A percentile compares a stretch with the other conserved stretches of the same genome.
phyloP scores from a whole-genome alignment of 345 rosid species.

The Jatropha curcas region DNA sequence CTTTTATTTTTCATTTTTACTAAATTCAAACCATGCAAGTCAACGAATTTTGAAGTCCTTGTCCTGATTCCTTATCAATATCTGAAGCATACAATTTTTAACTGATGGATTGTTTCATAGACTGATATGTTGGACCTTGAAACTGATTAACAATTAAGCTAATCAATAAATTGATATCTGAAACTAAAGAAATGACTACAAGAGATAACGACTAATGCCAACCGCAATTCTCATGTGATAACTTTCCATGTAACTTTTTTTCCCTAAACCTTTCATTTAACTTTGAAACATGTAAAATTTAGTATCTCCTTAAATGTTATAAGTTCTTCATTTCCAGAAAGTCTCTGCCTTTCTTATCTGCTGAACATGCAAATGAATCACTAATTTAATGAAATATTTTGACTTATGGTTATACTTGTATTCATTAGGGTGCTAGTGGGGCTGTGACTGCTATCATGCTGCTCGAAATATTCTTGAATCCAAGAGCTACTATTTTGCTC shows the following conservation, averaged over 20 bases:
- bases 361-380: slow-evolving; percentile 2
- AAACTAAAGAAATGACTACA: not conserved
- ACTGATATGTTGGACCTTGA: not conserved
- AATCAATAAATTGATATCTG: not conserved
- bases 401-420: slow-evolving; percentile 10
- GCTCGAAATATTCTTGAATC: slow-evolving; percentile 79
- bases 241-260: not conserved
- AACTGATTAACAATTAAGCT: not conserved
- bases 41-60: not conserved
- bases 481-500: slow-evolving; percentile 64
- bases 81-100: not conserved
- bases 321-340: not conserved
- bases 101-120: not conserved
- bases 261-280: not conserved
- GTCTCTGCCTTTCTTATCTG: not conserved
- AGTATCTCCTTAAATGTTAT: not conserved
- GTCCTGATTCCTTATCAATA: not conserved
- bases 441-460: slow-evolving; percentile 92
- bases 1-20: not conserved
- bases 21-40: not conserved
- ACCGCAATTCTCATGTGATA: not conserved
- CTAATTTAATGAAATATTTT: not conserved
- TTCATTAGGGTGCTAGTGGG: slow-evolving; percentile 79
- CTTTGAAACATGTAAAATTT: not conserved
- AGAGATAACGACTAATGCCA: not conserved